Evolutionary conservation across 1,284 basidiomycete genomes (phyloP).

Genomic region (Trichosporon faecale): DNA sequence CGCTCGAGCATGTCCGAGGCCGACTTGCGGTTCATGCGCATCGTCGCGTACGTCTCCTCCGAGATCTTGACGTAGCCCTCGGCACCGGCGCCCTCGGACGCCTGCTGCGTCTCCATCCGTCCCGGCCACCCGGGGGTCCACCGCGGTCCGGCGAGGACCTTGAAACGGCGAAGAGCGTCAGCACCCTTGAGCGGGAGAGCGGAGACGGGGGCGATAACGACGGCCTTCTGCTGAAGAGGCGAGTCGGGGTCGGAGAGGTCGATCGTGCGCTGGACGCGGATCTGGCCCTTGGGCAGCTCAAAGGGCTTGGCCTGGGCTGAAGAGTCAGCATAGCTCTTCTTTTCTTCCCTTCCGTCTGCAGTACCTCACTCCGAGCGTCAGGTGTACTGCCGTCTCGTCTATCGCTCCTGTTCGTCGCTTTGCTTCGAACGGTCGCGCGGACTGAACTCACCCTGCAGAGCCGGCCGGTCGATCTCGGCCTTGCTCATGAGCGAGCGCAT

Average conservation of each 20-base stretch:
- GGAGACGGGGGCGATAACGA: slow-evolving; percentile 68
- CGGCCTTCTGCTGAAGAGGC: slow-evolving; percentile 64
- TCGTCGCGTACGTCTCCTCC: slow-evolving; percentile 73
- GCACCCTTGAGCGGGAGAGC: slow-evolving; percentile 63
- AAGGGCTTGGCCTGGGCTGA: slow-evolving; percentile 74
- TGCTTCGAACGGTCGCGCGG: too few relatives aligned
- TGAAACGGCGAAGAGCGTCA: slow-evolving; percentile 69
- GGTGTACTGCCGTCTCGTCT: too few relatives aligned
- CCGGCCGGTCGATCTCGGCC: slow-evolving; percentile 77
- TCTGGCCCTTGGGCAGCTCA: slow-evolving; percentile 58
- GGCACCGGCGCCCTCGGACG: slow-evolving; percentile 51
- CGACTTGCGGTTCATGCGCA: slow-evolving; percentile 81
- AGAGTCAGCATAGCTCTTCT: slow-evolving; percentile 8
- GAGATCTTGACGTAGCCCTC: slow-evolving; percentile 81
- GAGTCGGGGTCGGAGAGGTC: slow-evolving; percentile 69
- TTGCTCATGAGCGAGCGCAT: slow-evolving; percentile 69
- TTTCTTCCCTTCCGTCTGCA: background rate
- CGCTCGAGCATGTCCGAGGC: slow-evolving; percentile 72
- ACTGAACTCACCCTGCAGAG: slow-evolving; percentile 66
- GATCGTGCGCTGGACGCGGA: slow-evolving; percentile 69
- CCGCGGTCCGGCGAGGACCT: slow-evolving; percentile 74
- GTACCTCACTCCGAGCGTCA: too few relatives aligned
- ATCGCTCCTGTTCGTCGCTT: too few relatives aligned
- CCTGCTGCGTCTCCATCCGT: slow-evolving; percentile 23
- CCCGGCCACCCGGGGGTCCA: slow-evolving; percentile 71